These are phyloP conservation scores for Leccinum pachyderme DNA, from an alignment of 1,284 basidiomycete species.

Conservation along the genomic window DNA sequence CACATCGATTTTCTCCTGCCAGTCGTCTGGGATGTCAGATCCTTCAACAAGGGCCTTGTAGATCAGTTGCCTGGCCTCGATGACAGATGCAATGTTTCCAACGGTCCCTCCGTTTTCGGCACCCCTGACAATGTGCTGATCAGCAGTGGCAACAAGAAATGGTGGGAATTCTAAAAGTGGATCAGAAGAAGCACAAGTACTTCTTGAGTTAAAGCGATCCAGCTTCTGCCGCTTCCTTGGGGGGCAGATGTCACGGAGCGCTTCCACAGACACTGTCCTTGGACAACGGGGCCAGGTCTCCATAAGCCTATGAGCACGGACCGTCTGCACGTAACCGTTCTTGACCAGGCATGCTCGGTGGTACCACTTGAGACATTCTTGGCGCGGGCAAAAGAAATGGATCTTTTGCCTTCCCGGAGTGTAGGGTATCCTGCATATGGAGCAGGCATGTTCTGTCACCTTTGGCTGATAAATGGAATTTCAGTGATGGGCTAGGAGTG, in stretches of 20 bases:
- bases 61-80: constrained; percentile 41
- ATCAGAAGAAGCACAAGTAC: background rate
- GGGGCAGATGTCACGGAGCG: constrained; percentile 7
- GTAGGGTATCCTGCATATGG: constrained; percentile 41
- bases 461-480: constrained; percentile 32
- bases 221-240: constrained; percentile 24
- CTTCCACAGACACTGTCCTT: constrained; percentile 9
- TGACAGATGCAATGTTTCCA: constrained; percentile 45
- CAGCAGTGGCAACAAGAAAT: constrained; percentile 38
- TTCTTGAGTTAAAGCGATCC: background rate
- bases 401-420: constrained; percentile 35
- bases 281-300: constrained; percentile 17
- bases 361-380: constrained; percentile 40
- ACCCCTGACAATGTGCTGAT: constrained; percentile 50
- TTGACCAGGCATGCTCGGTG: constrained; percentile 43
- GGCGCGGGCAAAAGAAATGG: constrained; percentile 54
- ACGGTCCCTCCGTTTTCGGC: constrained; percentile 37
- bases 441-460: constrained; percentile 34
- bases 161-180: constrained; percentile 33
- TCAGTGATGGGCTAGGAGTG: background rate
- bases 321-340: constrained; percentile 31
- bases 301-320: background rate
- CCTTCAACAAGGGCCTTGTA: constrained; percentile 31
- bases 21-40: constrained; percentile 29
- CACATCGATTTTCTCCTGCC: constrained; percentile 31